phyloP scores from a whole-genome alignment of 805 yeast genomes.

The Myxozyma monticola region DNA sequence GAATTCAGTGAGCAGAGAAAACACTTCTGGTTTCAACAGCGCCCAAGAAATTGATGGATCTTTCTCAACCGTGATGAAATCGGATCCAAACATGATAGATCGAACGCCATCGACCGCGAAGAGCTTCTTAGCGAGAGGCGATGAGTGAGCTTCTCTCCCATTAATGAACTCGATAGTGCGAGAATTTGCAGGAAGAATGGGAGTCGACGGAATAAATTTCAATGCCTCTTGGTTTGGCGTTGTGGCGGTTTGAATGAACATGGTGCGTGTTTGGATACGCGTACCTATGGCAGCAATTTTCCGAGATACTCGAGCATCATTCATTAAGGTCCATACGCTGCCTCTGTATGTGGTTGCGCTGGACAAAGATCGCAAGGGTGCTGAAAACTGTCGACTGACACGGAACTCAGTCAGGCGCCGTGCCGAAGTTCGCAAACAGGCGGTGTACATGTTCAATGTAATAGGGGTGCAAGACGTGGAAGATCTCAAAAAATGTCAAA shows the following conservation, averaged over 20 bases:
- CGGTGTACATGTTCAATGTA: too few relatives aligned
- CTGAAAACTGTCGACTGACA: too few relatives aligned
- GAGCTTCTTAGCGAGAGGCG: slow-evolving; percentile 75
- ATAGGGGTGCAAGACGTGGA: too few relatives aligned
- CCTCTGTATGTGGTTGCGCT: too few relatives aligned
- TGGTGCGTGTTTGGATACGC: slow-evolving; percentile 27
- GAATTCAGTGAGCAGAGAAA: slow-evolving; percentile 50
- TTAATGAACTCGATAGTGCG: slow-evolving; percentile 69
- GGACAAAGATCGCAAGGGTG: too few relatives aligned
- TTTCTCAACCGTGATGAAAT: slow-evolving; percentile 82
- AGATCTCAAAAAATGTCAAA: too few relatives aligned
- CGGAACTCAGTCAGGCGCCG: too few relatives aligned
- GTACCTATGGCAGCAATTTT: neutral
- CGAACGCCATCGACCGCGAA: slow-evolving; percentile 74
- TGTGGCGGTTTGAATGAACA: slow-evolving; percentile 77
- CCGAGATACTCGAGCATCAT: too few relatives aligned
- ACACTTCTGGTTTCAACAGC: slow-evolving; percentile 64
- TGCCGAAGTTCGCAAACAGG: too few relatives aligned
- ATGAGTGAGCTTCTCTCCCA: slow-evolving; percentile 71
- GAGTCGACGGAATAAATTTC: slow-evolving; percentile 71
- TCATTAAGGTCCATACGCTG: neutral
- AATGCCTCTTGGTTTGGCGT: slow-evolving; percentile 87
- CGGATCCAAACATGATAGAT: slow-evolving; percentile 76
- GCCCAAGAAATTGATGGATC: slow-evolving; percentile 63
- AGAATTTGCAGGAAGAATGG: slow-evolving; percentile 57